A percentile compares a stretch with the other conserved stretches of the same genome.
Evolutionary conservation across 2,329 filamentous ascomycete species (phyloP).

Genomic region (Curvularia hawaiiensis): DNA sequence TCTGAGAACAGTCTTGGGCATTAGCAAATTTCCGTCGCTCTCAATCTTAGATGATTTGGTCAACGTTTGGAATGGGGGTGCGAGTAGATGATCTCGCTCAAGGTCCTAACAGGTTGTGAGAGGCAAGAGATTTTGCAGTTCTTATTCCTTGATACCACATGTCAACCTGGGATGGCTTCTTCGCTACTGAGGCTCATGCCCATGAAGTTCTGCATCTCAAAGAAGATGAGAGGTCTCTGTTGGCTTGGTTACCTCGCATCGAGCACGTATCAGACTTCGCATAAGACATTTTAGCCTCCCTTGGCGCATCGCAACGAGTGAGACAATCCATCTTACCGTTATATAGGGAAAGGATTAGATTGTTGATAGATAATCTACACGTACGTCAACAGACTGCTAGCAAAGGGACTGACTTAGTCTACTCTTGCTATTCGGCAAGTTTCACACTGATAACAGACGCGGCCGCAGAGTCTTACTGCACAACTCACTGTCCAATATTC

Average conservation of each 20-base stretch:
- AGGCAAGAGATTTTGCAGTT: background rate
- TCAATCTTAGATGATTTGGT: slow-evolving; percentile 33
- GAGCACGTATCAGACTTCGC: slow-evolving; percentile 6
- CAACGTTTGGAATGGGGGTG: slow-evolving; percentile 29
- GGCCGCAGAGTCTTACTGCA: background rate
- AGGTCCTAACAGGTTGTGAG: background rate
- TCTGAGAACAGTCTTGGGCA: slow-evolving; percentile 22
- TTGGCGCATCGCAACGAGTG: background rate
- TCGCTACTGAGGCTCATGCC: background rate
- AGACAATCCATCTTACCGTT: background rate
- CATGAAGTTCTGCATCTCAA: background rate
- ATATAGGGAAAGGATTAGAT: no score
- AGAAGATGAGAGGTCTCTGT: background rate
- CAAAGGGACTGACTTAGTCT: background rate
- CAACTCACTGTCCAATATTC: background rate
- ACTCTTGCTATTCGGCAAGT: slow-evolving; percentile 7
- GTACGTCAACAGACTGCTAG: background rate
- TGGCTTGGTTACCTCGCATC: slow-evolving; percentile 6
- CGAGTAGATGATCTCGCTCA: slow-evolving; percentile 36
- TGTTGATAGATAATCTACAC: background rate
- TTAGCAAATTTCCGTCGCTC: slow-evolving; percentile 36
- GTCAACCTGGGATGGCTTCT: background rate
- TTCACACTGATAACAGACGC: slow-evolving; percentile 12
- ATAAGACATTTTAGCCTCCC: background rate
- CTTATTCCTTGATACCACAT: no score